These are phyloP conservation scores for Leccinellum albellum DNA, from an alignment of 768 basidiomycete genomes.

Conservation along the genomic window DNA sequence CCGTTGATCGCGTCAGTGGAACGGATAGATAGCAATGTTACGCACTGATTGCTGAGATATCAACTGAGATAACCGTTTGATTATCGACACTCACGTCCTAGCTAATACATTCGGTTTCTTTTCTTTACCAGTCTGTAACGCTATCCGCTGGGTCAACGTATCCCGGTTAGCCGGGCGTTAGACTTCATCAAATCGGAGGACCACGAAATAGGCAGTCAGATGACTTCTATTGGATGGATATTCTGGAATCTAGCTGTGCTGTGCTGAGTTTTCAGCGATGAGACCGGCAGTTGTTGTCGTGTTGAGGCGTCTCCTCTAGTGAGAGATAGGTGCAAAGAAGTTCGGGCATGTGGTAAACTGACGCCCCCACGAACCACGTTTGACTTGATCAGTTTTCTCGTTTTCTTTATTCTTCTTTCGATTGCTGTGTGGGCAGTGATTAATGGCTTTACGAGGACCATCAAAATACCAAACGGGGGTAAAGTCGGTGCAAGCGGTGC, in stretches of 20 bases:
- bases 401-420: background rate
- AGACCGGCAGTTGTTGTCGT: background rate
- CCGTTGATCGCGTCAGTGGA: background rate
- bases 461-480: background rate
- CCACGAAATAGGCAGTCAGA: background rate
- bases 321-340: background rate
- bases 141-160: background rate
- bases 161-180: background rate
- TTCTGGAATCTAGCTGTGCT: background rate
- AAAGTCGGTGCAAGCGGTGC: background rate
- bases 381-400: background rate
- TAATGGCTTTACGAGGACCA: background rate
- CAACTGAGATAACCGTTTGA: background rate
- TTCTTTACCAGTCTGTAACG: background rate
- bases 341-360: background rate
- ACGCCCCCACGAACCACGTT: background rate
- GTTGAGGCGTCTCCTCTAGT: background rate
- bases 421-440: background rate
- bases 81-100: background rate
- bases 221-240: background rate
- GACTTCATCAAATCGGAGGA: background rate
- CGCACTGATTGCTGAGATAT: background rate
- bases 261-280: background rate
- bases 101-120: background rate
- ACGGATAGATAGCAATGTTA: background rate